A percentile compares a stretch with the other conserved stretches of the same genome.
Evolutionary conservation across 1,284 basidiomycete species (phyloP).

Genomic region (Irpex sp.): DNA sequence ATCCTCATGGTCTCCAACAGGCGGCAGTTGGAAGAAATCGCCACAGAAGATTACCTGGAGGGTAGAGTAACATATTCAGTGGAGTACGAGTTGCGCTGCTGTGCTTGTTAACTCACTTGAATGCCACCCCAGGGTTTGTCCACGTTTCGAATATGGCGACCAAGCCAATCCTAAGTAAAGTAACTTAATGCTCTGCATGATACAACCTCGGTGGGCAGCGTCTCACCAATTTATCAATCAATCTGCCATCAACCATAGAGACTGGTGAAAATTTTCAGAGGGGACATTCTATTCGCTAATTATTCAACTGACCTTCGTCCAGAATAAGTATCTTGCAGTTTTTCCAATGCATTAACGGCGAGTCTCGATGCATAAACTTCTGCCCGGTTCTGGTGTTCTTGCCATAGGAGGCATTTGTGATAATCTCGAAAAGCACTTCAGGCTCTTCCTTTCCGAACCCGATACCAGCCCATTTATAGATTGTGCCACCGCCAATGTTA

Average conservation of each 20-base stretch:
- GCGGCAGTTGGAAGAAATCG: slow-evolving; percentile 80
- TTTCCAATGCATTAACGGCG: slow-evolving; percentile 43
- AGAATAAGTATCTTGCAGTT: slow-evolving; percentile 54
- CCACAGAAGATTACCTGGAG: slow-evolving; percentile 79
- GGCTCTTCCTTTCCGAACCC: slow-evolving; percentile 76
- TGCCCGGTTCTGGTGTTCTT: slow-evolving; percentile 41
- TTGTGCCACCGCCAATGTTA: slow-evolving; percentile 89
- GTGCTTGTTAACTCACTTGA: no score
- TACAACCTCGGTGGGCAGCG: no score
- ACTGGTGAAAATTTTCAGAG: slow-evolving; percentile 29
- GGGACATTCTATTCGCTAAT: background rate
- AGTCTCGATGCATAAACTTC: slow-evolving; percentile 6
- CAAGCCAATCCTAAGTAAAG: slow-evolving; percentile 45
- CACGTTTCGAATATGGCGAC: slow-evolving; percentile 43
- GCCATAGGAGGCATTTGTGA: slow-evolving; percentile 35
- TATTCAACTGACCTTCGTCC: slow-evolving; percentile 55
- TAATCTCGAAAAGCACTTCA: slow-evolving; percentile 61
- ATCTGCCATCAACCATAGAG: slow-evolving; percentile 52
- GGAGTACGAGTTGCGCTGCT: no score
- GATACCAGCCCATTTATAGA: slow-evolving; percentile 91
- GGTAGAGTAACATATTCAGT: slow-evolving; percentile 41
- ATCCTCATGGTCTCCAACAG: slow-evolving; percentile 46
- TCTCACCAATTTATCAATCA: slow-evolving; percentile 71
- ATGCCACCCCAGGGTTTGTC: slow-evolving; percentile 68
- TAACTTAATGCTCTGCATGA: no score